phyloP scores from a whole-genome alignment of 2,329 filamentous ascomycete species.

The Arthrobotrys sinensis region DNA sequence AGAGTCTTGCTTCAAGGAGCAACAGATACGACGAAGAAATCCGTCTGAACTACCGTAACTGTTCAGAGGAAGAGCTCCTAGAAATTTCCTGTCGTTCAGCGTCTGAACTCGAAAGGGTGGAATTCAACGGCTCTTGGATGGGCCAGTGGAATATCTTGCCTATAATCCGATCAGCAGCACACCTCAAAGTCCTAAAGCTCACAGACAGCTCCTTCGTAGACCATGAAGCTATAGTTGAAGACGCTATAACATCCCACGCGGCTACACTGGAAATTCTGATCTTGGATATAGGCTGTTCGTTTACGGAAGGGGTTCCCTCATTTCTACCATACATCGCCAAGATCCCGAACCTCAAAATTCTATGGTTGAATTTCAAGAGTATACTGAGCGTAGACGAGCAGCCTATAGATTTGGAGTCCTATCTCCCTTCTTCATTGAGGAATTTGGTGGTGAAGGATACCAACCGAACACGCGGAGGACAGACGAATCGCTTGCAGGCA shows the following conservation, averaged over 20 bases:
- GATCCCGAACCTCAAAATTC: constrained; percentile 44
- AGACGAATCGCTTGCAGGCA: constrained; percentile 22
- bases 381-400: constrained; percentile 41
- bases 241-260: constrained; percentile 47
- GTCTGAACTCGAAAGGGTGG: constrained; percentile 50
- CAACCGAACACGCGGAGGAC: constrained; percentile 24
- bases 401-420: constrained; percentile 43
- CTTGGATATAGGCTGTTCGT: constrained; percentile 44
- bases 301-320: constrained; percentile 40
- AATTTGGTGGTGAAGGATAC: constrained; percentile 53
- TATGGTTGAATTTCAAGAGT: constrained; percentile 50
- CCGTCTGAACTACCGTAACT: constrained; percentile 48
- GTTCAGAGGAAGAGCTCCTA: constrained; percentile 43
- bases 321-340: constrained; percentile 46
- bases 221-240: constrained; percentile 47
- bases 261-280: constrained; percentile 46
- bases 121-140: constrained; percentile 58
- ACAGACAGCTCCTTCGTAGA: constrained; percentile 46
- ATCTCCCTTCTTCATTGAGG: constrained; percentile 39
- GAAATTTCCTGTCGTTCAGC: constrained; percentile 52
- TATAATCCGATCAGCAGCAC: constrained; percentile 50
- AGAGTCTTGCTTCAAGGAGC: constrained; percentile 22
- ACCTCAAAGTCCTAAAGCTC: constrained; percentile 56
- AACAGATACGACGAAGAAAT: constrained; percentile 54
- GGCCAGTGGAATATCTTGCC: constrained; percentile 58